Evolutionary conservation across 2,329 filamentous ascomycete species (phyloP), one percentile per base, ranked within the genome.

Genomic region (Colletotrichum sp.): DNA sequence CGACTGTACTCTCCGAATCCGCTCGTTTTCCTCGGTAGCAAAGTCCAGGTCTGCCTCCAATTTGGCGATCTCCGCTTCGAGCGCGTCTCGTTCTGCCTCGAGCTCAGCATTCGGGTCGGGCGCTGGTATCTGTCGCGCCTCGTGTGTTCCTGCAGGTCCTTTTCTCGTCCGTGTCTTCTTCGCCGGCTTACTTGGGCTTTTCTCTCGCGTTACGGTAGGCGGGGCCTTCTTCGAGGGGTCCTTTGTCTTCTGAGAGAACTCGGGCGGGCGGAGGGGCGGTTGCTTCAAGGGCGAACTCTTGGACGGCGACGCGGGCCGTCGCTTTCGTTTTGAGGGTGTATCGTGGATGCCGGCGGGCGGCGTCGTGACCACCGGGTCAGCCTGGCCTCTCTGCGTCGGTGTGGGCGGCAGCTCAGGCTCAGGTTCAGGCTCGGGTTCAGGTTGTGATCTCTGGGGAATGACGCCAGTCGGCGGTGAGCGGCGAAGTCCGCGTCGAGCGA

Each of bases 381-480:
- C 84, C 15, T 88, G 83, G 5, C 87, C 87, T 48, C 84, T 85
- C 64, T 89, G 86, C 34, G 87, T 86, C 1, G 89, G 89, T 0
- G 90, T 90, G 0, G 91, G 91, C 5, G 93, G 93, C 7, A 95
- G 86, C 64, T 93, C 92, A 2, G 92, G 92, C 79, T 94, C 92
- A 18, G 79, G 34, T 15, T 68, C 73, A 2, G 68, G 75, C 65
- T 66, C 74, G 55, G 75, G 64, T 30, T 62, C 26, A 6, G 57
- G 30, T 1, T 72, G 72, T 63, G 44, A 34, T 32, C 70, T 68
- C 24, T 60, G 26, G 16, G 62, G 34, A 12, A 57, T 28, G 6
- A n/a, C 78, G 62, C 60, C 78, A 22, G 76, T 83, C n/a, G 79
- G 85, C 32, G 79, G 86, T 32, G 80, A 84, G 34, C 86, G 84